These are phyloP conservation scores for Mayamaea pseudoterrestris DNA, from an alignment of 108 stramenopile genomes.

Conservation along the genomic window DNA sequence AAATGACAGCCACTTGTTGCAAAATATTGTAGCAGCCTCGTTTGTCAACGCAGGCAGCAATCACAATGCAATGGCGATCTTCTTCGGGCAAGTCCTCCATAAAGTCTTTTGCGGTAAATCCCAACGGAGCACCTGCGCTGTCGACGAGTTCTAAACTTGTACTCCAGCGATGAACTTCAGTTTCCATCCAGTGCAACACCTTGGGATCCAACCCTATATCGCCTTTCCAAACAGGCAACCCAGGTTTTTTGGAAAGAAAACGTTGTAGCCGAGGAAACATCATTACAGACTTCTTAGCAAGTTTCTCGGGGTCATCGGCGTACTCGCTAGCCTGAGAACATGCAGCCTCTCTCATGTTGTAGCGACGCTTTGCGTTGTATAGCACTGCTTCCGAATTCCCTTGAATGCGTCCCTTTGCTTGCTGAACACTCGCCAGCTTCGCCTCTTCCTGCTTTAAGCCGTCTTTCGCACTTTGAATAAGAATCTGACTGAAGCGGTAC, in stretches of 20 bases:
- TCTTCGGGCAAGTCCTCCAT: slow-evolving; percentile 26
- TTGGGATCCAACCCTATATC: slow-evolving; percentile 64
- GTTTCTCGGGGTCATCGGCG: slow-evolving; percentile 21
- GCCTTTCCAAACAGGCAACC: slow-evolving; percentile 10
- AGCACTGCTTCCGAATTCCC: not conserved
- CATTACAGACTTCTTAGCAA: slow-evolving; percentile 39
- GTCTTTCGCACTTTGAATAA: not conserved
- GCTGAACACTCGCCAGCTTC: not conserved
- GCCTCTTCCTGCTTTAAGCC: not conserved
- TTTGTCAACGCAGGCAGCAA: slow-evolving; percentile 52
- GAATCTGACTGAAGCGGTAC: not conserved
- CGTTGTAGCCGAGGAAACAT: slow-evolving; percentile 18
- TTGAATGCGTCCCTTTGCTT: not conserved
- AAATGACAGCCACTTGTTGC: slow-evolving; percentile 50
- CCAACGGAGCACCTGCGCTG: slow-evolving; percentile 28
- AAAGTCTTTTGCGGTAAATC: slow-evolving; percentile 34
- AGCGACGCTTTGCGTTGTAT: not conserved
- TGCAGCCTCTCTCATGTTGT: slow-evolving; percentile 1
- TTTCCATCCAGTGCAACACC: slow-evolving; percentile 43
- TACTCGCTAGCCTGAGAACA: slow-evolving; percentile 11
- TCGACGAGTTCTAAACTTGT: slow-evolving; percentile 35
- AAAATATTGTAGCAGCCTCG: slow-evolving; percentile 43
- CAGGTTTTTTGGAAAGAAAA: slow-evolving; percentile 3
- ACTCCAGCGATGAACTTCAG: slow-evolving; percentile 31
- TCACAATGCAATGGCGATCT: slow-evolving; percentile 4